phyloP scores from a whole-genome alignment of 2,329 filamentous ascomycete species.

The Shiraia bambusicola region DNA sequence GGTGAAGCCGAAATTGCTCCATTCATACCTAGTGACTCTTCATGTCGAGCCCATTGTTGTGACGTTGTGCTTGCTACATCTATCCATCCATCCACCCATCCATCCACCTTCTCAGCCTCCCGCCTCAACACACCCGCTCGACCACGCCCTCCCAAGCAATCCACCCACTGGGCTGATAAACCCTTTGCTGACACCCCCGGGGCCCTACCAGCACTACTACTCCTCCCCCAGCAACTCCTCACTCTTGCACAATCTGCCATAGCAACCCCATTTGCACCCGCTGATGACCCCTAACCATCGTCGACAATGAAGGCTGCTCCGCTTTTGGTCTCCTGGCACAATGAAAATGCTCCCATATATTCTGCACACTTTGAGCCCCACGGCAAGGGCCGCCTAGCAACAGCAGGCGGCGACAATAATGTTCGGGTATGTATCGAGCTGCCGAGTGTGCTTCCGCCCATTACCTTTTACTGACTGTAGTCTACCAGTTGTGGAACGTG shows the following conservation, averaged over 20 bases:
- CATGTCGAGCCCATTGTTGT: not conserved
- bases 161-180: slow-evolving; percentile 7
- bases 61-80: too few relatives aligned
- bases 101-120: slow-evolving; percentile 9
- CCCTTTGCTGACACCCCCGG: not conserved
- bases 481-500: slow-evolving; percentile 81
- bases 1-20: too few relatives aligned
- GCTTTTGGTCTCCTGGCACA: slow-evolving; percentile 97
- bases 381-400: slow-evolving; percentile 88
- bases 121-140: slow-evolving; percentile 4
- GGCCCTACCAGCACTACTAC: slow-evolving; percentile 5
- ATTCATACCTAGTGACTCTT: too few relatives aligned
- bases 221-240: not conserved
- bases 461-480: not conserved
- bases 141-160: slow-evolving; percentile 13
- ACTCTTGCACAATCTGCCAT: not conserved
- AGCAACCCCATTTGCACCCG: slow-evolving; percentile 4
- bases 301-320: slow-evolving; percentile 86
- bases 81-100: too few relatives aligned
- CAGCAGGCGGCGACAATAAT: slow-evolving; percentile 93
- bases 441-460: not conserved
- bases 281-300: slow-evolving; percentile 22
- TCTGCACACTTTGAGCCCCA: slow-evolving; percentile 94
- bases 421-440: slow-evolving; percentile 70
- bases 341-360: slow-evolving; percentile 95